Percentiles rank a stretch among this genome's conserved stretches.
phyloP scores from a whole-genome alignment of 805 yeast genomes.

The Candida awuae region DNA sequence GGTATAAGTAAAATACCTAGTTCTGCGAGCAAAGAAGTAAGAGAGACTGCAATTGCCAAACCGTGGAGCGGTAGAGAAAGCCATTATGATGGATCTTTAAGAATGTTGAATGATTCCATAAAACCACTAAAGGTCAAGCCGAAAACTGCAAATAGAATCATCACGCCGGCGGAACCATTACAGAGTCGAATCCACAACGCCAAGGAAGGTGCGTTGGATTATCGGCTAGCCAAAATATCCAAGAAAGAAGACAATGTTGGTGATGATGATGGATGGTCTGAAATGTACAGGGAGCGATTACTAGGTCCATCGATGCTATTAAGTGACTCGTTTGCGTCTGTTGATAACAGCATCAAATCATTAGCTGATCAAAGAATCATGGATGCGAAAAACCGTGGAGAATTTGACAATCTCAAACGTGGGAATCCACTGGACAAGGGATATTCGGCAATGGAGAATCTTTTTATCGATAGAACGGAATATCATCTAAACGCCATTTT shows the following conservation, averaged over 20 bases:
- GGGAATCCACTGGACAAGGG: constrained; percentile 49
- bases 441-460: constrained; percentile 34
- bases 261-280: constrained; percentile 45
- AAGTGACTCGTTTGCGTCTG: constrained; percentile 33
- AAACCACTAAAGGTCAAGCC: constrained; percentile 29
- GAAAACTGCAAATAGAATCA: background rate
- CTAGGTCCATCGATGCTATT: constrained; percentile 47
- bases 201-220: constrained; percentile 59
- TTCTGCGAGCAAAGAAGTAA: constrained; percentile 36
- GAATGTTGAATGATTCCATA: constrained; percentile 50
- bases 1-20: constrained; percentile 36
- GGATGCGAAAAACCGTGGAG: constrained; percentile 66
- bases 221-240: constrained; percentile 38
- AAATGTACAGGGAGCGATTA: constrained; percentile 56
- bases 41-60: constrained; percentile 39
- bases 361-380: constrained; percentile 71
- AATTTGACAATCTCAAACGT: constrained; percentile 52
- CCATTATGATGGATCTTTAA: constrained; percentile 35
- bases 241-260: constrained; percentile 14
- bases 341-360: constrained; percentile 49
- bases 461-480: constrained; percentile 59
- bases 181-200: constrained; percentile 47
- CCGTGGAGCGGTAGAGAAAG: constrained; percentile 59
- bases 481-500: constrained; percentile 74
- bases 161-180: constrained; percentile 11